phyloP scores from a whole-genome alignment of 345 rosid genomes.

The Physaria fendleri region DNA sequence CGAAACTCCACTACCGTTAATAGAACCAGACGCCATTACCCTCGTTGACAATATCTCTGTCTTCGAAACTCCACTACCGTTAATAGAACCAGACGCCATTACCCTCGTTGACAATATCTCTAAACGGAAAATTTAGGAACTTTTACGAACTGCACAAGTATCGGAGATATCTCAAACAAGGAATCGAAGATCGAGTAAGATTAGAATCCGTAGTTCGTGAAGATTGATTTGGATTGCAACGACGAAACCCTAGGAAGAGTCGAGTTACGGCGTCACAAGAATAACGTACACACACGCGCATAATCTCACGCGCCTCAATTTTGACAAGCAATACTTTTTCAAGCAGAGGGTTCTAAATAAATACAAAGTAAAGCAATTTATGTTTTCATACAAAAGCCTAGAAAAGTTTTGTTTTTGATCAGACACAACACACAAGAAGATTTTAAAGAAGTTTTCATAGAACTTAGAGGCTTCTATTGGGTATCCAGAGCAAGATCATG shows the following conservation, averaged over 20 bases:
- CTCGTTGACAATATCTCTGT: background rate
- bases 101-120: background rate
- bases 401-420: background rate
- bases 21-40: conserved; percentile 29
- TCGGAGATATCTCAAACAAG: background rate
- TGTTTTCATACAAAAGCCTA: conserved; percentile 3
- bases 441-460: background rate
- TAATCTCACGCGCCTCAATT: no score
- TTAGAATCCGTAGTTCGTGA: conserved; percentile 8
- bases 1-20: conserved; percentile 20
- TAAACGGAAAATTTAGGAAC: background rate
- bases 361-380: background rate
- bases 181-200: conserved; percentile 19
- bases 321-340: no score
- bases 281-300: no score
- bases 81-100: conserved; percentile 29
- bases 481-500: conserved; percentile 73
- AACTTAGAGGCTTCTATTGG: conserved; percentile 28
- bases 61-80: conserved; percentile 25
- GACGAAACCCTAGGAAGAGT: no score
- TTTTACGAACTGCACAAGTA: background rate
- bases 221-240: conserved; percentile 12
- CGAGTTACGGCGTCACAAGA: no score
- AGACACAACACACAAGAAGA: background rate
- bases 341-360: background rate